Percentiles rank a stretch among this genome's conserved stretches.
These are phyloP conservation scores for Cladosporium sp. DNA, from an alignment of 2,329 filamentous ascomycete species.

Conservation along the genomic window DNA sequence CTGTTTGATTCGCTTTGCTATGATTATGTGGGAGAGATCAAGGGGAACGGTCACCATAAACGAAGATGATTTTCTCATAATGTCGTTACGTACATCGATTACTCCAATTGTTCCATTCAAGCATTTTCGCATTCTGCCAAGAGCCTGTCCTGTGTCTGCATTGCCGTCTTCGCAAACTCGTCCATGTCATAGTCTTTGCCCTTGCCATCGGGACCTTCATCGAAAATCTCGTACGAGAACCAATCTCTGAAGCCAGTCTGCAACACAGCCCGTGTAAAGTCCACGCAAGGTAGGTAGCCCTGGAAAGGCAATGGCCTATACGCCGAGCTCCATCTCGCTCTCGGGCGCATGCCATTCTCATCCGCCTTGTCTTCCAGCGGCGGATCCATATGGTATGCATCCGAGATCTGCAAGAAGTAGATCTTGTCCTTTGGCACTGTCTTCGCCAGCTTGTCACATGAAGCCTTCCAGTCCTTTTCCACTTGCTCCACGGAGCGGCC, in stretches of 20 bases:
- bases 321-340: conserved; percentile 70
- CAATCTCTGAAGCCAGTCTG: conserved; percentile 66
- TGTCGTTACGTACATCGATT: neutral
- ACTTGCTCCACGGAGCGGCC: conserved; percentile 47
- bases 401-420: conserved; percentile 71
- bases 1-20: neutral
- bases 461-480: conserved; percentile 40
- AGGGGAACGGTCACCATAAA: neutral
- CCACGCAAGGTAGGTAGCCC: conserved; percentile 68
- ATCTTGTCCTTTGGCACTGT: conserved; percentile 69
- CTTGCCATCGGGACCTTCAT: conserved; percentile 57
- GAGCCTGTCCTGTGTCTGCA: conserved; percentile 18
- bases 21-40: neutral
- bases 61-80: neutral
- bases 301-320: conserved; percentile 68
- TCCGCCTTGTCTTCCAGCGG: conserved; percentile 55
- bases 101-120: neutral
- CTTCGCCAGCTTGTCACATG: conserved; percentile 50
- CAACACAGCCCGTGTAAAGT: conserved; percentile 65
- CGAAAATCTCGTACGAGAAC: conserved; percentile 71
- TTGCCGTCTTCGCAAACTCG: conserved; percentile 27
- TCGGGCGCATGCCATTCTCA: conserved; percentile 57
- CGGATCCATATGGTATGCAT: conserved; percentile 59
- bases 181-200: conserved; percentile 53
- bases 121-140: conserved; percentile 13